Evolutionary conservation across 108 stramenopile genomes (phyloP).

Genomic region (Pseudonitzschia multistriata): DNA sequence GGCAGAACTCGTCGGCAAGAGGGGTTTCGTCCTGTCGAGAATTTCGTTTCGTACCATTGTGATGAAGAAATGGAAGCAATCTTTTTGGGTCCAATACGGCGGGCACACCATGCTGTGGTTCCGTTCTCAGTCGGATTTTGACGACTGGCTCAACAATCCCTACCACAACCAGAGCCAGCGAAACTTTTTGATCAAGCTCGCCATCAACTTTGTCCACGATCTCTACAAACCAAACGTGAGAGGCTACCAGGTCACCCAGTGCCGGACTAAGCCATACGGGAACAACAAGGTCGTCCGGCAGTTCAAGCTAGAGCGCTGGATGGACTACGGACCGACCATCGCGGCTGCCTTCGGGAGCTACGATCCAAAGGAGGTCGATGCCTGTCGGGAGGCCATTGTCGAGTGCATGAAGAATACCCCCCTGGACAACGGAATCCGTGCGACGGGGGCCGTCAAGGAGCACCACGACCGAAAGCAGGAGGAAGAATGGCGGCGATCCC

Average conservation of each 20-base stretch:
- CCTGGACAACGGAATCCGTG: constrained; percentile 48
- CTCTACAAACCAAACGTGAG: constrained; percentile 81
- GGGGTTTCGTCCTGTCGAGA: constrained; percentile 78
- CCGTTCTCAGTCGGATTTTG: constrained; percentile 66
- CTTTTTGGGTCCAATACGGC: constrained; percentile 86
- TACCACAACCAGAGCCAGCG: constrained; percentile 73
- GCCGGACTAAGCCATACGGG: constrained; percentile 77
- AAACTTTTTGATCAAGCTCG: constrained; percentile 83
- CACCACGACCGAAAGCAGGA: constrained; percentile 20
- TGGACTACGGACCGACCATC: constrained; percentile 92
- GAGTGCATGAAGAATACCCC: constrained; percentile 84
- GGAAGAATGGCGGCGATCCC: constrained; percentile 4
- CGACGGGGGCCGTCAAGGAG: constrained; percentile 57
- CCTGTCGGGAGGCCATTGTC: constrained; percentile 67
- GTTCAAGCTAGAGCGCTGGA: constrained; percentile 90
- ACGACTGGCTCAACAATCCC: constrained; percentile 89
- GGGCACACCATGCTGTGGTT: constrained; percentile 80
- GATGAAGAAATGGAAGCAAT: constrained; percentile 90
- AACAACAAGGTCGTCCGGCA: constrained; percentile 77
- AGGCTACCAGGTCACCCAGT: constrained; percentile 86
- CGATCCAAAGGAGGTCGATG: constrained; percentile 74
- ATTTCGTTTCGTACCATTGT: constrained; percentile 88
- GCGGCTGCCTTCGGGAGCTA: constrained; percentile 87
- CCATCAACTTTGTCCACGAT: constrained; percentile 87
- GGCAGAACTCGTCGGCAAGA: constrained; percentile 59